Evolutionary conservation across 2,329 filamentous ascomycete species (phyloP).

Genomic region (Pseudogymnoascus sp.): DNA sequence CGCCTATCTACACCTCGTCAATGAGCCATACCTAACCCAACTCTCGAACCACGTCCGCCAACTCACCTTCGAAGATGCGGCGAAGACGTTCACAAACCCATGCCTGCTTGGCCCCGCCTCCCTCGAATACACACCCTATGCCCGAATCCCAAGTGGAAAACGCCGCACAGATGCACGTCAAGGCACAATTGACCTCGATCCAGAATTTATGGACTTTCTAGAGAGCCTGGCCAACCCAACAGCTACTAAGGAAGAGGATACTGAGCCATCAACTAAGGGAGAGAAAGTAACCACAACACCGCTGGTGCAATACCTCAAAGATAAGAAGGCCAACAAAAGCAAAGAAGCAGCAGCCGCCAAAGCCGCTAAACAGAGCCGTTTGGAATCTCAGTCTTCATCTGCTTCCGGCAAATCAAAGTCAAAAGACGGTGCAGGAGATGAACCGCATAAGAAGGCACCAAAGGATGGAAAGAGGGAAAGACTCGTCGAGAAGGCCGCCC

Average conservation of each 20-base stretch:
- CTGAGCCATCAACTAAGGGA: conserved; percentile 32
- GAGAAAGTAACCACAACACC: conserved; percentile 75
- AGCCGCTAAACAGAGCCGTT: conserved; percentile 44
- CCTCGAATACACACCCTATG: conserved; percentile 76
- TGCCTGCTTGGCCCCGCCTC: conserved; percentile 70
- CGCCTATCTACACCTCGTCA: conserved; percentile 76
- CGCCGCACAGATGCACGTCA: conserved; percentile 74
- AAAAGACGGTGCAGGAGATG: conserved; percentile 26
- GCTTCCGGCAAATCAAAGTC: conserved; percentile 40
- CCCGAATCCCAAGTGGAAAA: conserved; percentile 69
- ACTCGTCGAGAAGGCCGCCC: conserved; percentile 52
- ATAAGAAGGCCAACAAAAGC: conserved; percentile 75
- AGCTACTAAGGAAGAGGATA: conserved; percentile 40
- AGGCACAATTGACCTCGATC: conserved; percentile 92
- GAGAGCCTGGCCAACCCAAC: conserved; percentile 71
- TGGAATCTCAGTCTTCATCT: conserved; percentile 41
- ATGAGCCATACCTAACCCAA: conserved; percentile 55
- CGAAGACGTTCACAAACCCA: conserved; percentile 63
- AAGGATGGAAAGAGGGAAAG: conserved; percentile 60
- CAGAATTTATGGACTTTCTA: conserved; percentile 90
- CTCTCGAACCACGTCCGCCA: conserved; percentile 65
- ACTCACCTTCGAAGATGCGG: conserved; percentile 71
- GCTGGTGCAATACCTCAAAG: conserved; percentile 78
- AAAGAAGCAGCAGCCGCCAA: conserved; percentile 51
- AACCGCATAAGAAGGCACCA: conserved; percentile 44